These are phyloP conservation scores for Kwoniella sp. DNA, from an alignment of 768 basidiomycete genomes.

Conservation along the genomic window DNA sequence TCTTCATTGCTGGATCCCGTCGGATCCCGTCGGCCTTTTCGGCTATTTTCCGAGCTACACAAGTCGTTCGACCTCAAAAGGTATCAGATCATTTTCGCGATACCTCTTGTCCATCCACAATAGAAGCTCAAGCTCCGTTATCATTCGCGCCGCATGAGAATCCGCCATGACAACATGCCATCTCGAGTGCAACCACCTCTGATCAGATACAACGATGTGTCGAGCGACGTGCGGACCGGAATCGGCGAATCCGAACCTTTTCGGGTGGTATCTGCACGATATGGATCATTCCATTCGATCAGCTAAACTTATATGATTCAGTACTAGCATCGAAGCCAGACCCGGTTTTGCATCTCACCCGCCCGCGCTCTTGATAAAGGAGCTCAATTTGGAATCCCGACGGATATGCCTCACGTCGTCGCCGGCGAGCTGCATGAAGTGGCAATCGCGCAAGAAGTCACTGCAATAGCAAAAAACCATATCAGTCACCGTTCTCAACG, in stretches of 20 bases:
- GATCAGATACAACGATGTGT: background rate
- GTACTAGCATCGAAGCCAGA: no score
- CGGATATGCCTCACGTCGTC: background rate
- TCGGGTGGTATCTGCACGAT: background rate
- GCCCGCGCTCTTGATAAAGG: background rate
- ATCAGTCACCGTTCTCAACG: no score
- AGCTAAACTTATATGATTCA: background rate
- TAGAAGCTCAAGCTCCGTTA: background rate
- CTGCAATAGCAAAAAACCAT: background rate
- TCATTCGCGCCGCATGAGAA: background rate
- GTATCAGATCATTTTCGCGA: background rate
- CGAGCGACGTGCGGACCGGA: background rate
- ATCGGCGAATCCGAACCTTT: background rate
- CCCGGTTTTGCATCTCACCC: background rate
- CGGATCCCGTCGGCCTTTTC: no score
- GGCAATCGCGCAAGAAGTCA: background rate
- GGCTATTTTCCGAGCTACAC: no score
- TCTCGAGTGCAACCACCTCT: background rate
- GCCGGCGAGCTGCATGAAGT: background rate
- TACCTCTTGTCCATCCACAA: background rate
- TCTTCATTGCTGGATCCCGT: no score
- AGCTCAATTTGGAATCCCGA: background rate
- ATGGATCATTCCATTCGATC: background rate
- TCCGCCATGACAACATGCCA: background rate
- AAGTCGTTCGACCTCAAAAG: background rate